These are phyloP conservation scores for Thuja plicata DNA, from an alignment of 83 land plant genomes.

Conservation along the genomic window DNA sequence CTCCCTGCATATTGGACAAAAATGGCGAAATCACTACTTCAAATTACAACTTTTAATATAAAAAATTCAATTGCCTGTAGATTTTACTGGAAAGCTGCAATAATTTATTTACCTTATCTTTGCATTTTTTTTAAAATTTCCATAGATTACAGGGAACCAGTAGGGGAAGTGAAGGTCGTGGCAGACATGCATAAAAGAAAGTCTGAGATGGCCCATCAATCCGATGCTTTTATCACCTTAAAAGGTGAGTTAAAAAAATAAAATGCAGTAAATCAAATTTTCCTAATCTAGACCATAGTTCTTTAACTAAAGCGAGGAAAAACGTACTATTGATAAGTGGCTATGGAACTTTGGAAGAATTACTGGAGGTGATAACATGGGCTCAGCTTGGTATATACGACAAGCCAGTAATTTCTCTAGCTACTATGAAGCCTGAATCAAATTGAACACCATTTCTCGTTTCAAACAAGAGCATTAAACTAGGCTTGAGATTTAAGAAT, in stretches of 20 bases:
- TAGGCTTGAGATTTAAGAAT: not conserved
- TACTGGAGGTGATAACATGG: constrained; percentile 76
- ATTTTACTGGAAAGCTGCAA: not conserved
- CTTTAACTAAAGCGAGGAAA: not conserved
- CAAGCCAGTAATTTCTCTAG: constrained; percentile 48
- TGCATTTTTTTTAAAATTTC: not conserved
- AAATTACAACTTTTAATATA: not conserved
- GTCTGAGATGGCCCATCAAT: constrained; percentile 86
- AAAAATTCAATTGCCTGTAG: not conserved
- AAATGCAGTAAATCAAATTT: not conserved
- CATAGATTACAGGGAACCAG: constrained; percentile 71
- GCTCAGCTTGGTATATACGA: constrained; percentile 80
- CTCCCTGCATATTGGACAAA: not conserved
- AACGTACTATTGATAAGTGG: constrained; percentile 34
- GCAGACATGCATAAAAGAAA: constrained; percentile 83
- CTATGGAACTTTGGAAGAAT: constrained; percentile 67
- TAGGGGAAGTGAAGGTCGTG: constrained; percentile 77
- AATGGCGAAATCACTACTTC: not conserved
- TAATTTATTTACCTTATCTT: no score
- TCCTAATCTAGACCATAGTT: no score
- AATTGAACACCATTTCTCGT: not conserved
- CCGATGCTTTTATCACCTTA: constrained; percentile 86
- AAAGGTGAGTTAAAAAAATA: constrained; percentile 49
- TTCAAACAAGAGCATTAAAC: not conserved
- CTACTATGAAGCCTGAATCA: no score